Base-by-base conservation (phyloP, 257 asterid genomes). In the Lycium barbarum region DNA sequence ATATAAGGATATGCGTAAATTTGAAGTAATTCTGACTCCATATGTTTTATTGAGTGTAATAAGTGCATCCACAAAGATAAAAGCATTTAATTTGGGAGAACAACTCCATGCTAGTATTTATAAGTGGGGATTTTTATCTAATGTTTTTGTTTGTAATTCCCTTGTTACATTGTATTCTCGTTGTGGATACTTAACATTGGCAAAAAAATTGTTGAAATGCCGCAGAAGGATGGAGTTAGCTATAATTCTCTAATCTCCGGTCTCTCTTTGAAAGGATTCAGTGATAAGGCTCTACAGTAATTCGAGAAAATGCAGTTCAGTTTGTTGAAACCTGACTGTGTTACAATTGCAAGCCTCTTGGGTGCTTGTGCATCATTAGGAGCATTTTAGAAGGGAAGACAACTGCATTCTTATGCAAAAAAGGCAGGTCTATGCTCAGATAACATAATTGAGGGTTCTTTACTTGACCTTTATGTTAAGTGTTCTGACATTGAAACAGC, bases 241-340 rank as follows among this genome's bases (percentile, higher is more conserved):
- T 94, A 91, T 89, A 95, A 95, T 87, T 90, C 98, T 62, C 92
- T 95, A 43, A 95, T 95, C 74, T 91, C 98, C 4, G 98, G 98
- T 53, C 87, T 92, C 80, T 87, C 94, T 54, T 90, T 86, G 90
- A 93, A 84, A 87, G 97, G 97, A 83, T 89, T 87, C 79, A 72
- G 76, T 66, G 90, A 90, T 84, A 91, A 87, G 86, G 90, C 99
- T 63, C 85, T 95, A n/a, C 84, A 89, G 86, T 86, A 93, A 61
- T 94, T 94, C 86, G 88, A 88, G 83, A 86, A 92, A 86, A 95
- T 95, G 97, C 93, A 88, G 68, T 54, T 62, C 5, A 92, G 90
- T 88, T 93, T 88, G 72, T 85, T 95, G 55, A 89, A 90, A 83
- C 95, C 95, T 65, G 93, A 91, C 67, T 81, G 94, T 89, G 95